Conservation (phyloP, 768 basidiomycete genomes). For the Psilocybe subaeruginosa region DNA sequence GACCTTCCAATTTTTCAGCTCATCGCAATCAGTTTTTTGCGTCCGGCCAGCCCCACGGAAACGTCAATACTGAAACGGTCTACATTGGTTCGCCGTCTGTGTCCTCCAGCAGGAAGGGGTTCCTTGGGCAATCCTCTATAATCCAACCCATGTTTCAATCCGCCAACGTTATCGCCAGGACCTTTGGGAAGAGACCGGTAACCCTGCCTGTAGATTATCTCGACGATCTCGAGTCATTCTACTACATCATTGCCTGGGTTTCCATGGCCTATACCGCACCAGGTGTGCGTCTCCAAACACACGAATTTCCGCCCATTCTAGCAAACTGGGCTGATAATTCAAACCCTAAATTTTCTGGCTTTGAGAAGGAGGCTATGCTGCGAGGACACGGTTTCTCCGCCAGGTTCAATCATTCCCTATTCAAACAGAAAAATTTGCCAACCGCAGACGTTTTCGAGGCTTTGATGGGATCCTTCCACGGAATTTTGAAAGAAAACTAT, state of each 20-base stretch:
- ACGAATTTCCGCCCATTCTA: too few relatives aligned
- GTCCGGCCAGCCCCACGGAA: not conserved
- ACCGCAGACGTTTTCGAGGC: too few relatives aligned
- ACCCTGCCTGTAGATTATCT: constrained; percentile 1
- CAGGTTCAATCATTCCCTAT: too few relatives aligned
- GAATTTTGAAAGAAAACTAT: too few relatives aligned
- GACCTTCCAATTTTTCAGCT: not conserved
- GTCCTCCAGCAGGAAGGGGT: not conserved
- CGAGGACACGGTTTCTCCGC: too few relatives aligned
- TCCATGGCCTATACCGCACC: not conserved
- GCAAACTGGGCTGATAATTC: too few relatives aligned
- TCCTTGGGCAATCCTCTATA: not conserved
- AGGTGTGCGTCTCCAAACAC: too few relatives aligned
- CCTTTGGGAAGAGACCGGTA: not conserved
- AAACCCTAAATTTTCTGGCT: too few relatives aligned
- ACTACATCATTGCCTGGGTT: constrained; percentile 5
- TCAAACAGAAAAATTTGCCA: too few relatives aligned
- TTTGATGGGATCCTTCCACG: too few relatives aligned
- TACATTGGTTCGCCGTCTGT: not conserved
- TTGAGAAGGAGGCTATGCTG: too few relatives aligned
- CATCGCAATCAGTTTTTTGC: not conserved
- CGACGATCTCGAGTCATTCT: constrained; percentile 11
- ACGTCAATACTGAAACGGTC: not conserved
- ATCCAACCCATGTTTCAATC: not conserved
- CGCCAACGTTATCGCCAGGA: not conserved